Percentiles rank a stretch among this genome's conserved stretches.
Evolutionary conservation across 2,329 filamentous ascomycete species (phyloP).

Genomic region (Sporothrix pseudoabietina): DNA sequence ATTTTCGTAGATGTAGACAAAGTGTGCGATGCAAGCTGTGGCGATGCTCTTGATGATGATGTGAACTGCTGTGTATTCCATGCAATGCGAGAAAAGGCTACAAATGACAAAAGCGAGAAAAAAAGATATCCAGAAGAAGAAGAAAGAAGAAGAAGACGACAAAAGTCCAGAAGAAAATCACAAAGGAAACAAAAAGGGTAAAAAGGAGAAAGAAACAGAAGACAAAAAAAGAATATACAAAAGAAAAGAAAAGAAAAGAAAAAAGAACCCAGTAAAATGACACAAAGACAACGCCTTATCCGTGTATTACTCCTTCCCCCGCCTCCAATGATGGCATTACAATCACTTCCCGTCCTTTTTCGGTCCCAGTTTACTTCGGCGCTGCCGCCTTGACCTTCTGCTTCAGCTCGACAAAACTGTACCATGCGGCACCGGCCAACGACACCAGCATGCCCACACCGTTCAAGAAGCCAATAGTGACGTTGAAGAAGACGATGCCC

Average conservation of each 20-base stretch:
- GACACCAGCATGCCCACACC: slow-evolving; percentile 59
- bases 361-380: slow-evolving; percentile 5
- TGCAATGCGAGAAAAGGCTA: neutral
- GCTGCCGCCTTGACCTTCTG: slow-evolving; percentile 32
- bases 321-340: neutral
- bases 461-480: slow-evolving; percentile 55
- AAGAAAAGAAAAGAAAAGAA: neutral
- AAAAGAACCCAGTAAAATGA: neutral
- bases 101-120: neutral
- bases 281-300: neutral
- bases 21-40: no score
- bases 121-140: neutral
- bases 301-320: neutral
- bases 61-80: neutral
- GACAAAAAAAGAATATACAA: no score
- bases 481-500: slow-evolving; percentile 56
- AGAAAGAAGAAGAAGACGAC: neutral
- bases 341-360: neutral
- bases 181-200: neutral
- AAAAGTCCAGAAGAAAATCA: neutral
- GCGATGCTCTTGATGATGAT: no score
- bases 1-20: no score
- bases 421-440: slow-evolving; percentile 58
- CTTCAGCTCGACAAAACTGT: slow-evolving; percentile 58
- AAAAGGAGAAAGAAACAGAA: neutral